Conservation (phyloP, 805 yeast species). For the Cyberlindnera mississippiensis region DNA sequence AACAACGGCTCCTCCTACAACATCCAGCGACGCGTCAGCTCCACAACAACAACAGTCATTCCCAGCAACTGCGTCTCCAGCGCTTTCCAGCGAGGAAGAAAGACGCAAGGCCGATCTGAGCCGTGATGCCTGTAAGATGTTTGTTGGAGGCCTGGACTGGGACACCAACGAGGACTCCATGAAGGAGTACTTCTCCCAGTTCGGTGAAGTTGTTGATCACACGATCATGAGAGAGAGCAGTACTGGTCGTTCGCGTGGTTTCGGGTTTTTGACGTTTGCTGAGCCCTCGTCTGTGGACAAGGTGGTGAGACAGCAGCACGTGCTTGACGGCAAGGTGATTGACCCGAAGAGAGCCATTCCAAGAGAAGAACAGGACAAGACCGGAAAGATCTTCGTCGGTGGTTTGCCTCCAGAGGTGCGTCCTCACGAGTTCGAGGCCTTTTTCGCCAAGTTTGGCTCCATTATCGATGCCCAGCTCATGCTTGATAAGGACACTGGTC, state of each 20-base stretch:
- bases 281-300: conserved; percentile 80
- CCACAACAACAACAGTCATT: not conserved
- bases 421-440: conserved; percentile 82
- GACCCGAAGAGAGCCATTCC: conserved; percentile 98
- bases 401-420: conserved; percentile 94
- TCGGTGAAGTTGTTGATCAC: conserved; percentile 83
- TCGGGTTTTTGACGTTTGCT: conserved; percentile 87
- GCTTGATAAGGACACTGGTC: conserved; percentile 96
- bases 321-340: conserved; percentile 90
- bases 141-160: conserved; percentile 97
- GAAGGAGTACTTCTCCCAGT: conserved; percentile 77
- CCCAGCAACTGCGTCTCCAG: not conserved
- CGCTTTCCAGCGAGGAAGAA: conserved; percentile 9
- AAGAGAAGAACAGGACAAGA: conserved; percentile 93
- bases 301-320: conserved; percentile 81
- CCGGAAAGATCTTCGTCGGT: conserved; percentile 96
- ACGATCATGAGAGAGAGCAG: conserved; percentile 88
- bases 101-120: conserved; percentile 44
- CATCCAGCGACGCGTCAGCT: not conserved
- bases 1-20: not conserved
- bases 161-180: conserved; percentile 90
- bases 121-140: conserved; percentile 86
- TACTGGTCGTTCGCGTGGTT: conserved; percentile 91
- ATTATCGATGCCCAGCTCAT: conserved; percentile 94
- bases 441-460: conserved; percentile 82